These are phyloP conservation scores for Tubosaeta sp. DNA, from an alignment of 768 basidiomycete genomes.

Conservation along the genomic window DNA sequence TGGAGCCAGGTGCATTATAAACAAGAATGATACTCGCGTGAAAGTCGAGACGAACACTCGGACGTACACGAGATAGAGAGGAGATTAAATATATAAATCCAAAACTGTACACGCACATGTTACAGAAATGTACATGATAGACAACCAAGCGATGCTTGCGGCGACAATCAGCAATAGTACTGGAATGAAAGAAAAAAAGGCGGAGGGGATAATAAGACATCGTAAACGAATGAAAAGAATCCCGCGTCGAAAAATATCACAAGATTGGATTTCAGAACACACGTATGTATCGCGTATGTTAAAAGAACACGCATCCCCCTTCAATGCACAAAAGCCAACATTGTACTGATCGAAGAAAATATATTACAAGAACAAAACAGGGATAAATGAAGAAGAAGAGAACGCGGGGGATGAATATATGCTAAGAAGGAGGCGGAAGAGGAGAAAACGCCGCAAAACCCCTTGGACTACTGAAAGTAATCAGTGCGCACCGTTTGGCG, in stretches of 20 bases:
- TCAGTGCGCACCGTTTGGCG: conserved; percentile 35
- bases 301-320: conserved; percentile 15
- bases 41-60: neutral
- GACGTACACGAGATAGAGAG: neutral
- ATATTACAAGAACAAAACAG: conserved; percentile 22
- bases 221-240: neutral
- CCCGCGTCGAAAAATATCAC: conserved; percentile 6
- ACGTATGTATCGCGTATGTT: conserved; percentile 20
- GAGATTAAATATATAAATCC: neutral
- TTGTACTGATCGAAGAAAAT: conserved; percentile 25
- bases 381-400: conserved; percentile 18
- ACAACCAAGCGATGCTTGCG: neutral
- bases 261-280: conserved; percentile 13
- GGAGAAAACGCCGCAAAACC: conserved; percentile 4
- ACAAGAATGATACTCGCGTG: neutral
- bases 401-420: conserved; percentile 6
- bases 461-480: neutral
- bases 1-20: too few relatives aligned
- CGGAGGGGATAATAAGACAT: neutral
- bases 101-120: neutral
- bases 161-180: neutral
- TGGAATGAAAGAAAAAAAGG: neutral
- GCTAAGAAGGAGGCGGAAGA: conserved; percentile 9
- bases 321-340: conserved; percentile 23
- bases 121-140: neutral